Percentiles rank a stretch among this genome's conserved stretches.
Conservation (phyloP, 2,329 filamentous ascomycete genomes). For the Fusarium albidum region DNA sequence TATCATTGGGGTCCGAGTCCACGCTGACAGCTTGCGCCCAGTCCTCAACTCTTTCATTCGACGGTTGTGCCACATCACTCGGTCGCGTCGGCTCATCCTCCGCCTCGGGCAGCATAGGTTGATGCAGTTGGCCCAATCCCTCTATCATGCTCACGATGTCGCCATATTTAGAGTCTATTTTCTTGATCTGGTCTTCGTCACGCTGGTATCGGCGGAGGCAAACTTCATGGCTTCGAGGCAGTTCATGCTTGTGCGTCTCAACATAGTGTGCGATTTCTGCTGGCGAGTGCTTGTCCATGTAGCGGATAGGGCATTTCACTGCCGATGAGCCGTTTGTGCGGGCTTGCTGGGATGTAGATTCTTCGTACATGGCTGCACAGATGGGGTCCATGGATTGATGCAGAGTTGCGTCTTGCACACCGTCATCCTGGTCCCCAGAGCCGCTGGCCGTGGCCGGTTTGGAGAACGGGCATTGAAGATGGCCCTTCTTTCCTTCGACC, state of each 20-base stretch:
- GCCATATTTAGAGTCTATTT: conserved; percentile 93
- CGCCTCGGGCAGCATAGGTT: conserved; percentile 78
- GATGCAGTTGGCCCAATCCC: conserved; percentile 85
- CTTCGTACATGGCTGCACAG: conserved; percentile 70
- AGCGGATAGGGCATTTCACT: conserved; percentile 88
- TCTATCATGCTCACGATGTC: conserved; percentile 94
- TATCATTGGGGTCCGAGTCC: conserved; percentile 48
- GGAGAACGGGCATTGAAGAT: conserved; percentile 82
- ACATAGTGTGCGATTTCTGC: conserved; percentile 95
- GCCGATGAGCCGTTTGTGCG: conserved; percentile 59
- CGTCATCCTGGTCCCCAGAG: conserved; percentile 39
- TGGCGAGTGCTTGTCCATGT: conserved; percentile 88
- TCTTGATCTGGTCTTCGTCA: conserved; percentile 83
- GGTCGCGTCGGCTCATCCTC: conserved; percentile 53
- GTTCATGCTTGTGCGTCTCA: conserved; percentile 93
- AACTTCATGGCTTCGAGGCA: conserved; percentile 91
- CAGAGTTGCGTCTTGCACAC: conserved; percentile 49
- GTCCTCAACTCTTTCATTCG: conserved; percentile 78
- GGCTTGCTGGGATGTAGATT: conserved; percentile 62
- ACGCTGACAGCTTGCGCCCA: conserved; percentile 84
- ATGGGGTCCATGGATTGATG: conserved; percentile 67
- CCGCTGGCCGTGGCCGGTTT: conserved; percentile 48
- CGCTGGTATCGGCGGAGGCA: conserved; percentile 90
- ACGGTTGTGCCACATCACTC: conserved; percentile 58
- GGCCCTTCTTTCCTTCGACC: conserved; percentile 80